These are phyloP conservation scores for Guadua angustifolia DNA, from an alignment of 176 grass and related monocot genomes.

Conservation along the genomic window DNA sequence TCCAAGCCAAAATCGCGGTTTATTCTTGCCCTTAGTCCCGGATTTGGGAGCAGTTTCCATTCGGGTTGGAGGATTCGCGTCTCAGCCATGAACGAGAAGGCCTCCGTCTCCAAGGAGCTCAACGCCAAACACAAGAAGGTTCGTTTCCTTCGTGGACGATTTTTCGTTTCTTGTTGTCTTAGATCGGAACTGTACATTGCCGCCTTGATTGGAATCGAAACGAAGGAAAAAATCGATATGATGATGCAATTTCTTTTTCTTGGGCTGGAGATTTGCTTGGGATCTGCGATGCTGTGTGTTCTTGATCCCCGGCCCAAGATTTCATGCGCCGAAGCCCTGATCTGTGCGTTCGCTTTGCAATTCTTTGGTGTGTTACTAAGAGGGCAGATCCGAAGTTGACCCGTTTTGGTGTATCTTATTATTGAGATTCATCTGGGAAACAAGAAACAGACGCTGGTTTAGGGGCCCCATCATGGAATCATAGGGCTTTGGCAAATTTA, in stretches of 20 bases:
- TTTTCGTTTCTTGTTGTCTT: neutral
- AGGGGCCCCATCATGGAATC: neutral
- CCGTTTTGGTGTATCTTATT: too few relatives aligned
- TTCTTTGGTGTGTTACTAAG: too few relatives aligned
- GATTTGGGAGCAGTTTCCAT: neutral
- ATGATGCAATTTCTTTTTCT: neutral
- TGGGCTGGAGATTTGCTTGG: conserved; percentile 21
- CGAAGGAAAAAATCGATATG: neutral
- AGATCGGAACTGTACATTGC: conserved; percentile 31
- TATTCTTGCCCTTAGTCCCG: neutral
- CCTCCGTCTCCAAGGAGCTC: conserved; percentile 93
- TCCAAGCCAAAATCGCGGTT: neutral
- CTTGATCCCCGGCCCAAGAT: neutral
- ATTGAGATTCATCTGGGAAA: too few relatives aligned
- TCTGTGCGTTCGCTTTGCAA: too few relatives aligned
- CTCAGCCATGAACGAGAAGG: conserved; percentile 86
- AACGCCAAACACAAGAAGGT: conserved; percentile 98
- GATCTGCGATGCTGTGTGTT: conserved; percentile 32
- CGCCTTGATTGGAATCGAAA: neutral
- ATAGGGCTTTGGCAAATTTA: neutral
- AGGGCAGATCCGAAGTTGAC: too few relatives aligned
- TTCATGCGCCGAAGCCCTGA: too few relatives aligned
- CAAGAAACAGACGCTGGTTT: neutral
- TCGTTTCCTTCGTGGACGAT: neutral
- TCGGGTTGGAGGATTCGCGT: conserved; percentile 30